Percentiles rank a stretch among this genome's conserved stretches.
Evolutionary conservation across 106 monocot genomes (phyloP).

Genomic region (Dendrobium nobile): DNA sequence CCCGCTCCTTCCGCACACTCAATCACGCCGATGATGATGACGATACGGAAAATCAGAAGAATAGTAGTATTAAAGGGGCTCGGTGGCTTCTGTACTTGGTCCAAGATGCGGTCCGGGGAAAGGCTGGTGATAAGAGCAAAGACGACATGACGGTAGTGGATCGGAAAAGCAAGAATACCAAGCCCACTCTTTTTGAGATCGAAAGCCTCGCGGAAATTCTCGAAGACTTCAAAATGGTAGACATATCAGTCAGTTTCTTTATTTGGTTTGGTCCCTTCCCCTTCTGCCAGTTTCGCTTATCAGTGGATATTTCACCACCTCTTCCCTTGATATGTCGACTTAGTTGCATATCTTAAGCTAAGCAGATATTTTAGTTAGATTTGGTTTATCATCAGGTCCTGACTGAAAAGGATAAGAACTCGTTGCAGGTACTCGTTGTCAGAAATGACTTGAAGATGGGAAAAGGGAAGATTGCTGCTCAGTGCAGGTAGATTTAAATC

Average conservation of each 20-base stretch:
- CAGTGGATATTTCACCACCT: not conserved
- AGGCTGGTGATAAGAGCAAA: not conserved
- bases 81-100: conserved; percentile 30
- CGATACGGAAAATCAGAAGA: conserved; percentile 10
- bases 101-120: conserved; percentile 9
- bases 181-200: conserved; percentile 43
- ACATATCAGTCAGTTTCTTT: not conserved
- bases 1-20: conserved; percentile 2
- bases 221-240: conserved; percentile 94
- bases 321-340: not conserved
- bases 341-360: too few relatives aligned
- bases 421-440: conserved; percentile 76
- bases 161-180: conserved; percentile 19
- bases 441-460: conserved; percentile 99
- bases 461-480: conserved; percentile 97
- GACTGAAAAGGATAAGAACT: not conserved
- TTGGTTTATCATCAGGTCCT: not conserved
- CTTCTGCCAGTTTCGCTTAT: not conserved
- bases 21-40: conserved; percentile 1
- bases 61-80: conserved; percentile 2
- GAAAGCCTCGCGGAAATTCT: conserved; percentile 80
- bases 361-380: not conserved
- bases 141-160: conserved; percentile 1
- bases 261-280: not conserved
- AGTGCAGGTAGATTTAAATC: conserved; percentile 64